Base-by-base conservation (phyloP, 2,329 filamentous ascomycete species). In the Trichoderma pleuroti region DNA sequence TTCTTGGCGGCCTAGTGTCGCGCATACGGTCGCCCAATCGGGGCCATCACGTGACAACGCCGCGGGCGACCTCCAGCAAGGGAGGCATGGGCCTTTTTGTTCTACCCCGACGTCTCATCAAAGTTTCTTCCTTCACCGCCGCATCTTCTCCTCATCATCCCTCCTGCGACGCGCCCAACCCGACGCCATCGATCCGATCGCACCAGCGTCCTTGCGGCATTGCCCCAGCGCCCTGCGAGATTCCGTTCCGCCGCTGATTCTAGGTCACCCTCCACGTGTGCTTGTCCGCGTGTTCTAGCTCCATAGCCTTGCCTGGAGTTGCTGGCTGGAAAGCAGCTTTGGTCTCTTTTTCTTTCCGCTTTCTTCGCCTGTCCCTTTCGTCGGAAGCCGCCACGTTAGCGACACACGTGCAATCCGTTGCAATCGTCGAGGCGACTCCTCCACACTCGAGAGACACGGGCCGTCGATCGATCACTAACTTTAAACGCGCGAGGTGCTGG, bases 121-220 rank as follows among this genome's bases (percentile, higher is more conserved):
- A 69, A 71, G 56, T 61, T 68, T 64, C 65, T 71, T 63, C 59
- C 52, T 69, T 26, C 46, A 54, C 62, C 67, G 52, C 36, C 34
- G 46, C 14, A 54, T 70, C 62, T 61, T 30, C 28, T 39, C 36
- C 28, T 39, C 54, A 52, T 39, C 67, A 59, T 56, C 42, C 46
- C 14, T 52, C 56, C 30, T 61, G 59, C 70, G 46, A 69, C 70
- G 70, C 66, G 66, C 70, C 67, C 65, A 30, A 30, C 56, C 32
- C 49, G 49, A 46, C 46, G 46, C 52, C 65, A 71, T 69, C 66
- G 66, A 68, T 63, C 56, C 66, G 66, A 61, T 59, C 32, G 39
- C 70, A 61, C 46, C 60, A 46, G 42, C 42, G 24, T 66, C 54
- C 32, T 39, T 46, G 39, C 10, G 39, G 46, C 28, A 68, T 52